Base-by-base conservation (phyloP, 2,329 filamentous ascomycete genomes). In the Pyrenochaeta sp. region DNA sequence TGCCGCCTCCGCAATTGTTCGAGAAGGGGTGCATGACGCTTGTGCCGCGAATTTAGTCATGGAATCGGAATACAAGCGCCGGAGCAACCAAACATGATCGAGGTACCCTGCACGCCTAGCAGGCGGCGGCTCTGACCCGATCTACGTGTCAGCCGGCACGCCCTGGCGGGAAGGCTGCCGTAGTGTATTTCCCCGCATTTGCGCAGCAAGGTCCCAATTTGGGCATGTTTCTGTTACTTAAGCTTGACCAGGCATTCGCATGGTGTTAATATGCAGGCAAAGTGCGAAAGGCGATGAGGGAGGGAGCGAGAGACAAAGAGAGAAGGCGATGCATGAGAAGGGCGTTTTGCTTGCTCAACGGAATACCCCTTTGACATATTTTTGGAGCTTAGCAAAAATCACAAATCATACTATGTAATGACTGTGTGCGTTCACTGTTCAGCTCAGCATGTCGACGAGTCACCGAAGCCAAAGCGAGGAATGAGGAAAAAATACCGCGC, bases 151-250 rank as follows among this genome's bases (percentile, higher is more conserved):
- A 59, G 50, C 48, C 51, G 54, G 56, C 46, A 36, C 41, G 27
- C 45, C 38, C 38, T 43, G 46, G 46, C 61, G 63, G 63, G 62
- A 60, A 60, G 47, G 55, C 64, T 68, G 65, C 58, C 23, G 47
- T 61, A 55, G 58, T 55, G 43, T 60, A 23, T 23, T 70, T 61
- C 67, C 68, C 68, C 68, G 67, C 67, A 67, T 69, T 61, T 54
- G 42, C 41, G 49, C 36, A 52, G 46, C 39, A 51, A 51, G 47
- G 50, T 60, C 53, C 47, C 40, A 36, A 39, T 49, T 53, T 48
- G 35, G 49, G 43, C 41, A 36, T 48, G 53, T 69, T 68, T 67
- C 61, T 67, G 58, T 68, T 67, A 69, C 62, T 67, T 64, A 63
- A 61, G 37, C 44, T 38, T 51, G 44, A 40, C 31, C 35, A 42